Conservation (phyloP, 129 eudicot species). For the Kitagawia praeruptora region DNA sequence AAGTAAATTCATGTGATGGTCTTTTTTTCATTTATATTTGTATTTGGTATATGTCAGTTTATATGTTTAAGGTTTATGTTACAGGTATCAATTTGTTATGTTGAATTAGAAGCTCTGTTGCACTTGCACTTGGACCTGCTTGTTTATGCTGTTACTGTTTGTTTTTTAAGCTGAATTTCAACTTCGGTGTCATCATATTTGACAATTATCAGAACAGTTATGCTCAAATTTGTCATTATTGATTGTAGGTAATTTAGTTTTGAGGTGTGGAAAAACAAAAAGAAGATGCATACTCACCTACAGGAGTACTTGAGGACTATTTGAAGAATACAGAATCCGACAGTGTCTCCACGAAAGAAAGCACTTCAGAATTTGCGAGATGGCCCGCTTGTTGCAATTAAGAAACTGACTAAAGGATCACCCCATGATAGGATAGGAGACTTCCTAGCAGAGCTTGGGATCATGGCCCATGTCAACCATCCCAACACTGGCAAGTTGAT, state of each 20-base stretch:
- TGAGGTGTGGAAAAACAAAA: constrained; percentile 48
- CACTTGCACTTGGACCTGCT: constrained; percentile 22
- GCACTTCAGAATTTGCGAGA: too few relatives aligned
- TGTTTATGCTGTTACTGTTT: constrained; percentile 1
- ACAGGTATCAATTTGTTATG: neutral
- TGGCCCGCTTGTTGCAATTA: too few relatives aligned
- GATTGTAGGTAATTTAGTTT: constrained; percentile 14
- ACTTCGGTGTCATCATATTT: constrained; percentile 5
- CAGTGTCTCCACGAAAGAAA: constrained; percentile 48
- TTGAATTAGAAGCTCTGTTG: neutral
- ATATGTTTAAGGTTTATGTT: neutral
- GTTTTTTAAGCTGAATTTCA: constrained; percentile 12
- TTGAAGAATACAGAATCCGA: constrained; percentile 61
- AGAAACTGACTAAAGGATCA: too few relatives aligned
- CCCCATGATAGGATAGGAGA: too few relatives aligned
- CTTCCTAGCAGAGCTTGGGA: too few relatives aligned
- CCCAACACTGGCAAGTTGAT: too few relatives aligned
- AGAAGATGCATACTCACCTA: constrained; percentile 54
- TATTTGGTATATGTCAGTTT: neutral
- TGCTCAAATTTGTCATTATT: neutral
- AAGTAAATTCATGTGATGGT: neutral
- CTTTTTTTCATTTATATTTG: neutral
- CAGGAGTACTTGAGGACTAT: constrained; percentile 75
- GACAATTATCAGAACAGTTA: constrained; percentile 4
- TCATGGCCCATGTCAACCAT: too few relatives aligned